These are phyloP conservation scores for Diaporthe velutina DNA, from an alignment of 2,329 filamentous ascomycete genomes.

Conservation along the genomic window DNA sequence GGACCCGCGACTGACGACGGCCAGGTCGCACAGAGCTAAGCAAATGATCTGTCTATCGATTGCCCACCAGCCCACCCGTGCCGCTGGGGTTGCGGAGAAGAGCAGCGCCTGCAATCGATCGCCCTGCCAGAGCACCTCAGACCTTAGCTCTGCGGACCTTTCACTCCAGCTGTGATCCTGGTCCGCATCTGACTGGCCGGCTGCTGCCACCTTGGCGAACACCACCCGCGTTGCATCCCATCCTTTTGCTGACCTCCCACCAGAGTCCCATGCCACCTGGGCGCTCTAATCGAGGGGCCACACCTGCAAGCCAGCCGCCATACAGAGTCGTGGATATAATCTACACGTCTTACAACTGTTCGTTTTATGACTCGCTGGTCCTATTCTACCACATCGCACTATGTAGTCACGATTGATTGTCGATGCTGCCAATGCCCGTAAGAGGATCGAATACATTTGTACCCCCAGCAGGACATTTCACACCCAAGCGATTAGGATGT, in stretches of 20 bases:
- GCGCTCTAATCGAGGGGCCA: not conserved
- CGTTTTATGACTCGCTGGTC: not conserved
- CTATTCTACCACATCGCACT: not conserved
- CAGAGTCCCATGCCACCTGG: not conserved
- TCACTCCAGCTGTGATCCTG: conserved; percentile 24
- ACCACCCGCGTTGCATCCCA: not conserved
- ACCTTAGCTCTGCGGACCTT: not conserved
- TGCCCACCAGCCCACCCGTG: conserved; percentile 7
- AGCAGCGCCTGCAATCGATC: not conserved
- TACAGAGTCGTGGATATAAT: not conserved
- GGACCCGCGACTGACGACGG: conserved; percentile 24
- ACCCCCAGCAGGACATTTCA: not conserved
- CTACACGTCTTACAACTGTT: not conserved
- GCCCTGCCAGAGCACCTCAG: not conserved
- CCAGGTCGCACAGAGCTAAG: not conserved
- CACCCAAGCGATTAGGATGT: not conserved
- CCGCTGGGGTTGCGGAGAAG: conserved; percentile 22
- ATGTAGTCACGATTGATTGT: not conserved
- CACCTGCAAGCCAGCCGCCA: not conserved
- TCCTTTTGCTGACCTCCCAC: conserved; percentile 9
- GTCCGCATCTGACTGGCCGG: not conserved
- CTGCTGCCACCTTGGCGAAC: conserved; percentile 27
- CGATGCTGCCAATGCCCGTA: not conserved
- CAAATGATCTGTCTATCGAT: not conserved
- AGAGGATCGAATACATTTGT: not conserved